Conservation (phyloP, 192 early-diverging fungal species). For the Coemansia reversa region DNA sequence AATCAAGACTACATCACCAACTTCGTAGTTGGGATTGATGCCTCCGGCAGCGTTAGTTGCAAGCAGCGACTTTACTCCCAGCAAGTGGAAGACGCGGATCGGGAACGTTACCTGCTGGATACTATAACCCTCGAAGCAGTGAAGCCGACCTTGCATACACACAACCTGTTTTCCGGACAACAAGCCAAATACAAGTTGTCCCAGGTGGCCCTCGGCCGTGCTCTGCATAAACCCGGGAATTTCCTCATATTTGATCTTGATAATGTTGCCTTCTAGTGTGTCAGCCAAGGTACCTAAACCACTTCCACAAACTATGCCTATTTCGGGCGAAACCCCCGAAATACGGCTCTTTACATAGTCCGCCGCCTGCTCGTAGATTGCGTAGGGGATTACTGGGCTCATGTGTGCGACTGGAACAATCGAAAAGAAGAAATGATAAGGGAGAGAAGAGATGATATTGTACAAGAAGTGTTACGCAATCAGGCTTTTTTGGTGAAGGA, state of each 20-base stretch:
- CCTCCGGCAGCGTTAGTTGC: constrained; percentile 91
- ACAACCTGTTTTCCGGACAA: constrained; percentile 72
- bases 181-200: constrained; percentile 77
- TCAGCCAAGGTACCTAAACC: constrained; percentile 83
- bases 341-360: constrained; percentile 27
- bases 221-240: constrained; percentile 85
- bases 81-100: constrained; percentile 79
- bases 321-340: constrained; percentile 26
- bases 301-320: constrained; percentile 89
- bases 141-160: constrained; percentile 90
- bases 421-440: too few relatives aligned
- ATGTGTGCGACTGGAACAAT: too few relatives aligned
- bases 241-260: constrained; percentile 69
- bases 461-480: too few relatives aligned
- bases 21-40: constrained; percentile 74
- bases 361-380: constrained; percentile 37
- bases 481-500: too few relatives aligned
- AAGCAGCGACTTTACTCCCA: constrained; percentile 73
- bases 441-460: too few relatives aligned
- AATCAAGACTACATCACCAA: constrained; percentile 83
- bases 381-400: constrained; percentile 26
- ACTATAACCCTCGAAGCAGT: constrained; percentile 88
- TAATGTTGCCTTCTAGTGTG: constrained; percentile 60
- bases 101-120: constrained; percentile 78
- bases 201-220: constrained; percentile 60